Percentiles rank a stretch among this genome's conserved stretches.
These are phyloP conservation scores for Talinum fruticosum DNA, from an alignment of 148 eudicot genomes.

Conservation along the genomic window DNA sequence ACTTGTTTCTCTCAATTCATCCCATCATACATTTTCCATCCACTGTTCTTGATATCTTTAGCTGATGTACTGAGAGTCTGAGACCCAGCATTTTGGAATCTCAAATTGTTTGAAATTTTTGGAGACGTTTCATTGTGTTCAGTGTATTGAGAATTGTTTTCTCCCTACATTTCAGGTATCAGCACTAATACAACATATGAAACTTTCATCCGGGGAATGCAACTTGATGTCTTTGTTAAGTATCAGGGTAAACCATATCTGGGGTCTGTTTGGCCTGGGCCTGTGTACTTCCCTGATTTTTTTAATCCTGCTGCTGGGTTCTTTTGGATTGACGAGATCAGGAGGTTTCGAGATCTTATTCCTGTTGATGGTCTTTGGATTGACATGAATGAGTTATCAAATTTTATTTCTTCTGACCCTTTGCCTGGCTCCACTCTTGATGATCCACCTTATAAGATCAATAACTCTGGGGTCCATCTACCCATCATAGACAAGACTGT, in stretches of 20 bases:
- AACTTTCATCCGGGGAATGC: slow-evolving; percentile 63
- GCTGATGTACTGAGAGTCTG: background rate
- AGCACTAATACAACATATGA: slow-evolving; percentile 54
- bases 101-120: background rate
- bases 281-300: slow-evolving; percentile 80
- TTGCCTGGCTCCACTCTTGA: slow-evolving; percentile 50
- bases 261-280: slow-evolving; percentile 87
- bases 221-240: slow-evolving; percentile 61
- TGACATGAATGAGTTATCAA: slow-evolving; percentile 92
- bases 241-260: slow-evolving; percentile 56
- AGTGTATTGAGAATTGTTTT: background rate
- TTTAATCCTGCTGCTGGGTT: slow-evolving; percentile 42
- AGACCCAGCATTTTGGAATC: background rate
- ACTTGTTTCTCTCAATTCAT: background rate
- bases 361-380: slow-evolving; percentile 87
- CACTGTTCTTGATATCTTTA: background rate
- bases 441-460: slow-evolving; percentile 71
- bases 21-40: background rate
- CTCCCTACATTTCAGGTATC: slow-evolving; percentile 47
- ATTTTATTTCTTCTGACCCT: slow-evolving; percentile 51
- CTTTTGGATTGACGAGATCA: slow-evolving; percentile 69
- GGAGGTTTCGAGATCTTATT: slow-evolving; percentile 41
- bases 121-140: background rate
- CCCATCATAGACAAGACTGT: slow-evolving; percentile 54
- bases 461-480: slow-evolving; percentile 43